Conservation (phyloP, 495 filamentous ascomycete species). For the Bryoglossum gracile region DNA sequence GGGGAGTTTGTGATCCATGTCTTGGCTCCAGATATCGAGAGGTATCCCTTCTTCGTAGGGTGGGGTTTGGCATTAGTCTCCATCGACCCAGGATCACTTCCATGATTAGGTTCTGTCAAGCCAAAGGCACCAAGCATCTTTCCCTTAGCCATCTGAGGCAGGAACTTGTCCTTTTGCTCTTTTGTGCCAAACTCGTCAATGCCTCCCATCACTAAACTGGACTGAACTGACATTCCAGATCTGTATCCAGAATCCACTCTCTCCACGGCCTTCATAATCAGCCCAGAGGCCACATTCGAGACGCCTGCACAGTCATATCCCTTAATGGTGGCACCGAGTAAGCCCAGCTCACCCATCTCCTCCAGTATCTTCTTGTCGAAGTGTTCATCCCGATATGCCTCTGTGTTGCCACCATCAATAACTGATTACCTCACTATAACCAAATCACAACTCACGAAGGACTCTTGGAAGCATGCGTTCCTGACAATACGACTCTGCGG, state of each 20-base stretch:
- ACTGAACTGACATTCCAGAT: slow-evolving; percentile 94
- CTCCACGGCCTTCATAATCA: slow-evolving; percentile 95
- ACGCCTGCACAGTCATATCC: slow-evolving; percentile 95
- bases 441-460: slow-evolving; percentile 58
- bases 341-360: slow-evolving; percentile 94
- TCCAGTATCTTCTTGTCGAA: slow-evolving; percentile 83
- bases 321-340: slow-evolving; percentile 84
- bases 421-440: neutral
- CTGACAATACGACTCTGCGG: slow-evolving; percentile 87
- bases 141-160: slow-evolving; percentile 80
- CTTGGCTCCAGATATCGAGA: slow-evolving; percentile 76
- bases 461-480: slow-evolving; percentile 79
- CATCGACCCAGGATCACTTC: slow-evolving; percentile 94
- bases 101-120: slow-evolving; percentile 95
- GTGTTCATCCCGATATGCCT: slow-evolving; percentile 90
- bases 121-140: slow-evolving; percentile 88
- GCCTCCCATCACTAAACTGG: slow-evolving; percentile 91
- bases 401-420: slow-evolving; percentile 37
- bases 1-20: slow-evolving; percentile 99
- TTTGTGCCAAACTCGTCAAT: slow-evolving; percentile 87
- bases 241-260: slow-evolving; percentile 93
- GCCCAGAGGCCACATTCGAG: slow-evolving; percentile 79
- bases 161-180: slow-evolving; percentile 84
- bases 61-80: slow-evolving; percentile 82
- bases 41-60: slow-evolving; percentile 79